phyloP scores from a whole-genome alignment of 371 early-diverging fungal genomes.

The Mortierella sp. region DNA sequence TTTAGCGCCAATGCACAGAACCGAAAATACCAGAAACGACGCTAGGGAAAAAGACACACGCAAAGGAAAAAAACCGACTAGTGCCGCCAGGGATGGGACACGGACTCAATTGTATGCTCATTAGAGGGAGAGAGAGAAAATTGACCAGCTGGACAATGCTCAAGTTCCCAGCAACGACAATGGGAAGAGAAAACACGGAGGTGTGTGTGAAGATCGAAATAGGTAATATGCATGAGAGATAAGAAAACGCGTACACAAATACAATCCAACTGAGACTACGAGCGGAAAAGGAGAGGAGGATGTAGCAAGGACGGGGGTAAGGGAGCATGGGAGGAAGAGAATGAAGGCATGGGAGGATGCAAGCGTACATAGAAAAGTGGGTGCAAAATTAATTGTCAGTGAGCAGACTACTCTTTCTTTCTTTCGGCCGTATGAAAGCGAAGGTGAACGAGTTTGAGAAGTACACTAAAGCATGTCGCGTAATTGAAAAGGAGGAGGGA shows the following conservation, averaged over 20 bases:
- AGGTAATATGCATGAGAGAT: background rate
- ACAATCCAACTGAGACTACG: background rate
- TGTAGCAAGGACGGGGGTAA: background rate
- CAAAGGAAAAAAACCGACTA: constrained; percentile 8
- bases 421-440: background rate
- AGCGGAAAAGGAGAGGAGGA: background rate
- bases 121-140: too few relatives aligned
- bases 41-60: background rate
- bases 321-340: background rate
- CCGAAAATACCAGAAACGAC: background rate
- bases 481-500: background rate
- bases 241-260: constrained; percentile 6
- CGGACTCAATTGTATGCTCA: background rate
- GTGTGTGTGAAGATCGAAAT: background rate
- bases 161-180: background rate
- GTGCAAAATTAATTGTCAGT: background rate
- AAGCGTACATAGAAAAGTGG: background rate
- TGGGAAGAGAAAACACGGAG: constrained; percentile 1
- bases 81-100: background rate
- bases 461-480: background rate
- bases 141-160: constrained; percentile 1
- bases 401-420: background rate
- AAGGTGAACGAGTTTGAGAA: background rate
- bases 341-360: background rate
- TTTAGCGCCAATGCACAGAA: background rate